phyloP scores from a whole-genome alignment of 345 rosid genomes.

The Abelmoschus esculentus region DNA sequence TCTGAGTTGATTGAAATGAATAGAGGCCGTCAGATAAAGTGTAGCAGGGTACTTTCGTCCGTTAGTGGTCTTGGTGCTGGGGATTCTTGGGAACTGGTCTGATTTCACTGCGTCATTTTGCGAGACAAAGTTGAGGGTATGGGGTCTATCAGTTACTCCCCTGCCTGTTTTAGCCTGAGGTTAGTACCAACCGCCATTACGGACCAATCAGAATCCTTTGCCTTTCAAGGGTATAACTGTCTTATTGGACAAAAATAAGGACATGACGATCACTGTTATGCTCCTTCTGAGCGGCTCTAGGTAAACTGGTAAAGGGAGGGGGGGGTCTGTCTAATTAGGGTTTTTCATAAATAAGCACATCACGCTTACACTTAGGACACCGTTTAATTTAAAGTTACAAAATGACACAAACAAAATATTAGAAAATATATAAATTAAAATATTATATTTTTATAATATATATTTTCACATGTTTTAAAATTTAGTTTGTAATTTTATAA shows the following conservation, averaged over 20 bases:
- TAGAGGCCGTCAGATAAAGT: slow-evolving; percentile 23
- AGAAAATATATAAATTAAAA: too few species aligned
- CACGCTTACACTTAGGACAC: too few species aligned
- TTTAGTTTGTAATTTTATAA: too few species aligned
- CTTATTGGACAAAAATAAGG: not conserved
- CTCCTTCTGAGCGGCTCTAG: not conserved
- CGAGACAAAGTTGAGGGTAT: slow-evolving; percentile 16
- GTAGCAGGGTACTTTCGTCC: not conserved
- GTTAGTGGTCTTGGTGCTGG: slow-evolving; percentile 11
- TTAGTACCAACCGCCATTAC: slow-evolving; percentile 10
- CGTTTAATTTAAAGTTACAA: too few species aligned
- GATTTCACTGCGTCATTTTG: slow-evolving; percentile 24
- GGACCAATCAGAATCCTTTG: slow-evolving; percentile 6
- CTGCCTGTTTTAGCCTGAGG: not conserved
- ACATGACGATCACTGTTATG: slow-evolving; percentile 4
- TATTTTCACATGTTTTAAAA: too few species aligned
- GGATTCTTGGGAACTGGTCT: not conserved
- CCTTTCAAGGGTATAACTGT: not conserved
- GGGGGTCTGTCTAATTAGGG: too few species aligned
- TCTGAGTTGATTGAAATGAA: slow-evolving; percentile 15
- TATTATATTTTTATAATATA: too few species aligned
- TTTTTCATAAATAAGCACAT: too few species aligned
- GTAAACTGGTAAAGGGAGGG: too few species aligned
- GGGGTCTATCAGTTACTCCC: not conserved
- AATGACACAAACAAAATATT: too few species aligned